Evolutionary conservation across 2,329 filamentous ascomycete genomes (phyloP), one percentile per base, ranked within the genome.

Genomic region (Aureobasidium zeae): DNA sequence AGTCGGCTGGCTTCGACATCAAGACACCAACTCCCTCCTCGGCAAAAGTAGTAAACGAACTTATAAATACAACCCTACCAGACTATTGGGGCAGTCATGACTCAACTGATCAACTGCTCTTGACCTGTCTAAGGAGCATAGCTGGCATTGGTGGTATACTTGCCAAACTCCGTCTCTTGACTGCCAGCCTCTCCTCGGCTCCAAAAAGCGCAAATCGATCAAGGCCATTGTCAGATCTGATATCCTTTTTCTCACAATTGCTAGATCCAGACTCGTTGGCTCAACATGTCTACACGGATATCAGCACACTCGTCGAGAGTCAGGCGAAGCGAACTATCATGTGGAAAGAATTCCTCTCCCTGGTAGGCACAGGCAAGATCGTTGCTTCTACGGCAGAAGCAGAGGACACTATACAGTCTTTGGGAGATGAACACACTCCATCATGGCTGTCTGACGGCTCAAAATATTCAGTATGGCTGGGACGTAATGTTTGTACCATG

Each of bases 121-220:
- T 84, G 1, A 60, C 64, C 47, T 85, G 79, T 55, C 65, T 98
- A 4, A 72, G 72, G 45, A 94, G 79, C 56, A 69, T 91, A 12
- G 72, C 81, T 2, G 88, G 87, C 0, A 61, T 94, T 22, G 89
- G 86, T 49, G 82, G 84, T n/a, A 58, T 88, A 20, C 60, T 87
- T 8, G 71, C 79, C 11, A 35, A 28, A 16, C 20, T 44, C 1
- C 37, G 38, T 17, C 38, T 47, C 11, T 17, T 44, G 17, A 26
- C 28, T 10, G 37, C 38, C 10, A 13, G 29, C 15, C 13, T 25
- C 16, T n/a, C 28, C 6, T 21, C 37, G n/a, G 21, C 22, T 3
- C 28, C 20, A 16, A 32, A 28, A 33, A 22, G 15, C 13, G 28
- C 22, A 5, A 30, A 26, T 3, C 11, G 55, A 57, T 39, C 61